Base-by-base conservation (phyloP, 805 yeast genomes). In the Lachancea waltii region DNA sequence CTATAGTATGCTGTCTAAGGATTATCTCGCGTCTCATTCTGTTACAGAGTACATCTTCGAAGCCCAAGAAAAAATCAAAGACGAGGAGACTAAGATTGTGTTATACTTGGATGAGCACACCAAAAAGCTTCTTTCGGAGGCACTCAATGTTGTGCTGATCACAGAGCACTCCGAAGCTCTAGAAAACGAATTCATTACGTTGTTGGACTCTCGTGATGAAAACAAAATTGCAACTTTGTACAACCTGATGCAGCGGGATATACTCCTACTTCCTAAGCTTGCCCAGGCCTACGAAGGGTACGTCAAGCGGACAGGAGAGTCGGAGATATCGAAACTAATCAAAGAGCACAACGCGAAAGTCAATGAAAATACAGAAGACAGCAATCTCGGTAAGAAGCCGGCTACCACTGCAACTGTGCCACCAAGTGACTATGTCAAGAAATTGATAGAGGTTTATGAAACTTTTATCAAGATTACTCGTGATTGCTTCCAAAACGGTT, bases 41-140 rank as follows among this genome's bases (percentile, higher is more conserved):
- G 90, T 90, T 34, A 90, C 89, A 17, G 95, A 86, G 53, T 92
- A 92, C 64, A 79, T 92, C 75, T 77, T 74, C 44, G 85, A 81
- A 58, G 95, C 95, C 27, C 87, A 84, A 50, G 72, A 74, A 37
- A 72, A 97, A 44, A 74, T 94, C 35, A 74, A 73, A 26, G 95
- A 87, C 57, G 98, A 92, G 63, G 77, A 82, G 45, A 72, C 79
- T 32, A 72, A 92, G 29, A 79, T 90, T 45, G 79, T 78, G 40
- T 73, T 81, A 57, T 81, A 83, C 53, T 72, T 92, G 61, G 95
- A 90, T 61, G 87, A 81, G 31, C 87, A 85, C 57, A 83, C 95
- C 4, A 82, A 82, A 56, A 75, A 79, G 48, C 78, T 80, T 33
- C 70, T 92, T 42, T 75, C 85, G 49, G 86, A 80, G 41, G 75